Conservation (phyloP, 2,329 filamentous ascomycete species). For the Ascocoryne sarcoides region DNA sequence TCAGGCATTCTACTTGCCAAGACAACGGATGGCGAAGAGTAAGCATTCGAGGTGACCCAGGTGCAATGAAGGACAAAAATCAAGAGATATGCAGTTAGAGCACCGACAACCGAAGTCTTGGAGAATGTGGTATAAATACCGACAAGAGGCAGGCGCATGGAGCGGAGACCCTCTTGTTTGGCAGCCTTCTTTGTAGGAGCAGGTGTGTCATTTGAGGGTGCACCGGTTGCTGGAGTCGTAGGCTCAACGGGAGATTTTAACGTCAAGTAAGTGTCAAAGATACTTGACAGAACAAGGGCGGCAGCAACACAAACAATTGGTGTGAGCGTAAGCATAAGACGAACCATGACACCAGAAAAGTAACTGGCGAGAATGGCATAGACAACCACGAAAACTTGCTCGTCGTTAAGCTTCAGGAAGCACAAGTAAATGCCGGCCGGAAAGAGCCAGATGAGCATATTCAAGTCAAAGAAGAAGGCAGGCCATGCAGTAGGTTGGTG, state of each 20-base stretch:
- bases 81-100: conserved; percentile 4
- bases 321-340: conserved; percentile 94
- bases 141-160: conserved; percentile 62
- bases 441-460: conserved; percentile 98
- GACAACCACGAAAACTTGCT: conserved; percentile 96
- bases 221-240: conserved; percentile 35
- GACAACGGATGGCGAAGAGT: conserved; percentile 96
- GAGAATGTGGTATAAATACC: conserved; percentile 78
- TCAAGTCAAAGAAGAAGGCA: conserved; percentile 97
- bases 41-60: conserved; percentile 98
- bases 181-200: conserved; percentile 47
- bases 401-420: conserved; percentile 87
- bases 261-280: conserved; percentile 79
- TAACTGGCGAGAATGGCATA: conserved; percentile 96
- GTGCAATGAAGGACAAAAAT: conserved; percentile 78
- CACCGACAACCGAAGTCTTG: conserved; percentile 58
- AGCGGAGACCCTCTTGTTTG: conserved; percentile 53
- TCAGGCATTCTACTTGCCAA: conserved; percentile 87
- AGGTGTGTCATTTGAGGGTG: conserved; percentile 25
- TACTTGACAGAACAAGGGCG: conserved; percentile 76
- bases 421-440: conserved; percentile 97
- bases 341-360: conserved; percentile 98
- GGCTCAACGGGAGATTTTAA: conserved; percentile 51
- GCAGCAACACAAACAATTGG: conserved; percentile 93
- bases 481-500: conserved; percentile 99